These are phyloP conservation scores for Teratosphaeria gauchensis DNA, from an alignment of 2,329 filamentous ascomycete genomes.

Conservation along the genomic window DNA sequence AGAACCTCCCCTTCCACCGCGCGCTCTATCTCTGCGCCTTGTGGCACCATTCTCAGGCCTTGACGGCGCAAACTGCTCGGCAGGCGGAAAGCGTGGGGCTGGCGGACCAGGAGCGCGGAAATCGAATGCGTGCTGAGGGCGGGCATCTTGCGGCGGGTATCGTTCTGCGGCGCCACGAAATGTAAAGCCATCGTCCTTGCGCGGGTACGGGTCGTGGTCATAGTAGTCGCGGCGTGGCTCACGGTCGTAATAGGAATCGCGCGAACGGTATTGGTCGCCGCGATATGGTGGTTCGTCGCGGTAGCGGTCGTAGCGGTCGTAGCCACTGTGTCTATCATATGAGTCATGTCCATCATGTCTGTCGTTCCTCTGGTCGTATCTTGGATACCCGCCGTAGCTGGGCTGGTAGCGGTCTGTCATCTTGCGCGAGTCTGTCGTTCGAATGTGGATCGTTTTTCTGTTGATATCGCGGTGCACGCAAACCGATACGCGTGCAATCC, in stretches of 20 bases:
- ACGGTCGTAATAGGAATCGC: not conserved
- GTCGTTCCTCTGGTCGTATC: not conserved
- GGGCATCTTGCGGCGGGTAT: not conserved
- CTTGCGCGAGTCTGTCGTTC: not conserved
- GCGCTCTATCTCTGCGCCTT: not conserved
- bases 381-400: not conserved
- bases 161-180: constrained; percentile 18
- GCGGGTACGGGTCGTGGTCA: not conserved
- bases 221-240: not conserved
- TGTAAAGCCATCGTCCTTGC: constrained; percentile 7
- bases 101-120: constrained; percentile 13
- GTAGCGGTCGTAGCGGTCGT: not conserved
- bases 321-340: not conserved
- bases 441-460: not conserved
- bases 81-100: constrained; percentile 15
- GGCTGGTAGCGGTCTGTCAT: constrained; percentile 5
- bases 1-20: not conserved
- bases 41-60: constrained; percentile 3
- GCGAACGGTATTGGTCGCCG: not conserved
- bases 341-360: not conserved
- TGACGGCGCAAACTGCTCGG: constrained; percentile 7
- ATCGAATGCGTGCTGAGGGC: constrained; percentile 14
- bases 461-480: not conserved
- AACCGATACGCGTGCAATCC: not conserved
- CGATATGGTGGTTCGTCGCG: not conserved